These are phyloP conservation scores for Collybia sordida DNA, from an alignment of 768 basidiomycete genomes.

Conservation along the genomic window DNA sequence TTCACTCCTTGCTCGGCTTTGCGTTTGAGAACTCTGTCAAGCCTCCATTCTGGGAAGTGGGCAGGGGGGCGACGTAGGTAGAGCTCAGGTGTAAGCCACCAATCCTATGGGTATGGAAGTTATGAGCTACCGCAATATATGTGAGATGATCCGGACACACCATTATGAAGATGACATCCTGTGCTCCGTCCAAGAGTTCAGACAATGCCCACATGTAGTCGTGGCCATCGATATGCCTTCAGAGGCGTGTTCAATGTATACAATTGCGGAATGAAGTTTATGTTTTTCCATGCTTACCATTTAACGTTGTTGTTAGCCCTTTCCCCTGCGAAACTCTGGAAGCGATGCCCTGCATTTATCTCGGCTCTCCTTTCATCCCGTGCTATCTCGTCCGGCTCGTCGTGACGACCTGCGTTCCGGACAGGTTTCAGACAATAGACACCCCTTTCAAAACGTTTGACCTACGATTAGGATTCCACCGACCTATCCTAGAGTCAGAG, in stretches of 20 bases:
- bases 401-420: slow-evolving; percentile 56
- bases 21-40: slow-evolving; percentile 80
- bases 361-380: slow-evolving; percentile 70
- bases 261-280: not conserved
- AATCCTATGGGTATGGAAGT: slow-evolving; percentile 57
- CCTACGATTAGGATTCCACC: slow-evolving; percentile 47
- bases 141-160: slow-evolving; percentile 33
- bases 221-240: slow-evolving; percentile 88
- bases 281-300: slow-evolving; percentile 48
- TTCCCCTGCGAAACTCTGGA: slow-evolving; percentile 78
- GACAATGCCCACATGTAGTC: slow-evolving; percentile 97
- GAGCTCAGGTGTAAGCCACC: slow-evolving; percentile 95
- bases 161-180: slow-evolving; percentile 85
- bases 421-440: not conserved
- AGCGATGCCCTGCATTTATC: slow-evolving; percentile 82
- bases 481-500: slow-evolving; percentile 26
- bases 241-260: not conserved
- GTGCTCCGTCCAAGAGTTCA: slow-evolving; percentile 81
- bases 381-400: slow-evolving; percentile 69
- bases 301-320: slow-evolving; percentile 74
- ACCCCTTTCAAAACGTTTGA: not conserved
- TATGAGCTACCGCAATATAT: not conserved
- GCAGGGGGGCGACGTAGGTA: slow-evolving; percentile 93
- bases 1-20: slow-evolving; percentile 94
- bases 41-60: slow-evolving; percentile 80